Percentiles rank a stretch among this genome's conserved stretches.
These are phyloP conservation scores for Xylaria digitata DNA, from an alignment of 2,329 filamentous ascomycete species.

Conservation along the genomic window DNA sequence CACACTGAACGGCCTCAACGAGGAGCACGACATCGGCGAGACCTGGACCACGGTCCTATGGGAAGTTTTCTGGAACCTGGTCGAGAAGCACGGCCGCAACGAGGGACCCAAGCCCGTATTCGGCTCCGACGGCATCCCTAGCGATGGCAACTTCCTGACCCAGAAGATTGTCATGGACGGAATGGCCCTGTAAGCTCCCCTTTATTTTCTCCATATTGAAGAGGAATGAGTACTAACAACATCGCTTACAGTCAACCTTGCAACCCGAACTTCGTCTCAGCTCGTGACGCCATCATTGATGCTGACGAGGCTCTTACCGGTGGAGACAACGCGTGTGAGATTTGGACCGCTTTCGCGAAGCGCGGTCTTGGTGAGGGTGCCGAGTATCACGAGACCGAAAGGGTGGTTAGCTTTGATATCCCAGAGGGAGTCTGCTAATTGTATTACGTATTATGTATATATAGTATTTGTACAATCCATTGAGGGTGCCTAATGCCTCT, in stretches of 20 bases:
- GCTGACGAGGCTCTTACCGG: slow-evolving; percentile 60
- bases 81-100: slow-evolving; percentile 62
- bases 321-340: slow-evolving; percentile 58
- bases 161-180: slow-evolving; percentile 62
- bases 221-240: slow-evolving; percentile 8
- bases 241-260: slow-evolving; percentile 56
- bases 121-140: slow-evolving; percentile 54
- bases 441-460: not conserved
- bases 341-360: slow-evolving; percentile 64
- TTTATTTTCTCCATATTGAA: not conserved
- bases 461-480: too few species aligned
- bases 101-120: slow-evolving; percentile 53
- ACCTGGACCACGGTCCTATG: slow-evolving; percentile 63
- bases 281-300: slow-evolving; percentile 61
- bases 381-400: slow-evolving; percentile 36
- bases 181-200: slow-evolving; percentile 54
- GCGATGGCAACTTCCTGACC: slow-evolving; percentile 59
- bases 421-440: slow-evolving; percentile 48
- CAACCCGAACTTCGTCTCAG: slow-evolving; percentile 60
- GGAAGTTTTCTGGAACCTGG: slow-evolving; percentile 63
- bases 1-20: slow-evolving; percentile 51
- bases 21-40: slow-evolving; percentile 58
- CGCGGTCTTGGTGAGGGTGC: slow-evolving; percentile 58
- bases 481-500: too few species aligned
- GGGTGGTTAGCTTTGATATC: slow-evolving; percentile 46